Base-by-base conservation (phyloP, 805 yeast species). In the Pichia manshurica region DNA sequence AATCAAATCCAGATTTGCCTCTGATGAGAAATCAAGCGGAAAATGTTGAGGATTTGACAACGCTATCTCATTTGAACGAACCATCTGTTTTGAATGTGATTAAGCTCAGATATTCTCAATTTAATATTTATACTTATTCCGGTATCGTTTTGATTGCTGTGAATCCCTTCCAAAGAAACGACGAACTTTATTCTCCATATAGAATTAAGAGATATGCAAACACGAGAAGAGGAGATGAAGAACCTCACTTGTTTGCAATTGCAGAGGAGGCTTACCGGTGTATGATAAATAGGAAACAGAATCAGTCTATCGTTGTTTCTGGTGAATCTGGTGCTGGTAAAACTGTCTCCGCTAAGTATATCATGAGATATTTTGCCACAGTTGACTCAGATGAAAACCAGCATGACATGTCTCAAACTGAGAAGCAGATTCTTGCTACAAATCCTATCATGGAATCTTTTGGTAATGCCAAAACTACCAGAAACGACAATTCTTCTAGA, bases 281-380 rank as follows among this genome's bases (percentile, higher is more conserved):
- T 62, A 91, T 91, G 99, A 84, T 86, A 60, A 75, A 82, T 42
- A 95, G 88, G 58, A 72, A 78, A 36, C 75, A 79, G 57, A 90
- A 91, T 69, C 99, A 91, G 69, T 91, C 99, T 1, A 90, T 91
- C 53, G 96, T 91, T 16, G 98, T 91, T 16, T 81, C 90, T 57
- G 99, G 99, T 69, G 99, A 91, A 69, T 87, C 96, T 6, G 99
- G 99, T 67, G 98, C 99, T 25, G 99, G 99, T 66, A 93, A 91
- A 61, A 93, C 98, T 4, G 98, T 91, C 37, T 82, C 93, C 53
- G 99, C 99, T 35, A 91, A 91, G 65, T 91, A 87, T 66, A 91
- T 91, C 55, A 91, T 91, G 98, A 81, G 98, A 66, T 91, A 90
- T 67, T 90, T 91, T 65, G 98, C 98, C 3, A 82, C 96, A 16